Evolutionary conservation across 2,329 filamentous ascomycete species (phyloP).

Genomic region (Penicillium sp.): DNA sequence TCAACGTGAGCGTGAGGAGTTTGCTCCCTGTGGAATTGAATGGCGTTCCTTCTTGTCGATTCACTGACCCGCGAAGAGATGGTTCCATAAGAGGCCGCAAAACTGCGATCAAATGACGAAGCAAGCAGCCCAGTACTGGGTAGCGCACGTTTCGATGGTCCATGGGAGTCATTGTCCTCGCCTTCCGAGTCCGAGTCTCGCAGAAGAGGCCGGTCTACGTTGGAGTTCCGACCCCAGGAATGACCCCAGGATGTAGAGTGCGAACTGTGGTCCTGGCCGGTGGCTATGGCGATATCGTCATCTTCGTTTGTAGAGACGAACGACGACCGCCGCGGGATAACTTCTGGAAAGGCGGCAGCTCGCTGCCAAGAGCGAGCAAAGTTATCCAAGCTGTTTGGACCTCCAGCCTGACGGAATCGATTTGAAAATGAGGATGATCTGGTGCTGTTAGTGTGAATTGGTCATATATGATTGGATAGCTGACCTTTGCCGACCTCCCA

Average conservation of each 20-base stretch:
- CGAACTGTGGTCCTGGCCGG: constrained; percentile 22
- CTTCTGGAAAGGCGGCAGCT: constrained; percentile 83
- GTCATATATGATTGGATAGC: neutral
- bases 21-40: constrained; percentile 55
- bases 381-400: constrained; percentile 90
- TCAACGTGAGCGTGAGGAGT: constrained; percentile 49
- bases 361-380: constrained; percentile 92
- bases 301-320: constrained; percentile 64
- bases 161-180: constrained; percentile 10
- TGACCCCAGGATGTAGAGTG: constrained; percentile 25
- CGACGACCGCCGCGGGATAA: constrained; percentile 75
- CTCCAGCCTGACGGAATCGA: constrained; percentile 68
- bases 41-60: constrained; percentile 58
- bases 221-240: constrained; percentile 23
- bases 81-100: constrained; percentile 64
- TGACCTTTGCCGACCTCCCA: constrained; percentile 17
- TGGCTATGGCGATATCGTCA: constrained; percentile 42
- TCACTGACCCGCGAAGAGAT: constrained; percentile 59
- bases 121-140: constrained; percentile 23
- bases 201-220: constrained; percentile 31
- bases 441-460: constrained; percentile 9
- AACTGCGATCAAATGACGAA: constrained; percentile 71
- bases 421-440: constrained; percentile 47
- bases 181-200: constrained; percentile 32
- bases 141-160: constrained; percentile 18